phyloP scores from a whole-genome alignment of 2,329 filamentous ascomycete species.

The Fusarium paranaense region DNA sequence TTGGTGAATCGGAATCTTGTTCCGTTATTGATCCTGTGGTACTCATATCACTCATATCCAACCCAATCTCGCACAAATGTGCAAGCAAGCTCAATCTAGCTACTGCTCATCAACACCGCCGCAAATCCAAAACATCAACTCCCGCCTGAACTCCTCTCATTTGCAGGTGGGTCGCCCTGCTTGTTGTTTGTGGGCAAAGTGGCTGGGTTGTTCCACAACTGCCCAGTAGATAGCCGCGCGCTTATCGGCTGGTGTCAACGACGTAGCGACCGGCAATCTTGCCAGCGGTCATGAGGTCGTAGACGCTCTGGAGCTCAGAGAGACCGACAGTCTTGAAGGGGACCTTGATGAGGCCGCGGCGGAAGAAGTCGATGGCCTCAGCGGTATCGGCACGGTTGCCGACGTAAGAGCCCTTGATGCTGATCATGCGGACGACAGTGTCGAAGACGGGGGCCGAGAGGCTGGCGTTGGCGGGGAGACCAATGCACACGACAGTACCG shows the following conservation, averaged over 20 bases:
- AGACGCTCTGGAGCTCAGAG: slow-evolving; percentile 83
- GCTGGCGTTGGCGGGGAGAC: slow-evolving; percentile 83
- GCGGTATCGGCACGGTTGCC: slow-evolving; percentile 89
- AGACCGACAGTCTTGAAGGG: slow-evolving; percentile 89
- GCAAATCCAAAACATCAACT: slow-evolving; percentile 42
- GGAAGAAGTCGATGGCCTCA: slow-evolving; percentile 92
- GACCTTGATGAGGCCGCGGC: slow-evolving; percentile 83
- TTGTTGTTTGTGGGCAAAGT: slow-evolving; percentile 8
- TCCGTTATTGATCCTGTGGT: slow-evolving; percentile 41
- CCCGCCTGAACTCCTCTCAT: slow-evolving; percentile 44
- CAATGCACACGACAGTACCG: slow-evolving; percentile 89
- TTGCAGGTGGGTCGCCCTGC: slow-evolving; percentile 33
- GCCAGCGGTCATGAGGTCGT: slow-evolving; percentile 76
- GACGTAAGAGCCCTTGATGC: slow-evolving; percentile 92
- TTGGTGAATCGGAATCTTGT: slow-evolving; percentile 32
- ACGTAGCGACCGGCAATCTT: slow-evolving; percentile 84
- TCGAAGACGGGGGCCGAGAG: slow-evolving; percentile 89
- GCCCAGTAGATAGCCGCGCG: slow-evolving; percentile 33
- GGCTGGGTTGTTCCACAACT: slow-evolving; percentile 17
- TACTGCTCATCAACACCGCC: slow-evolving; percentile 40
- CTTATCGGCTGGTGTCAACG: slow-evolving; percentile 76
- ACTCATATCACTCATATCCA: slow-evolving; percentile 43
- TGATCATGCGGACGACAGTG: slow-evolving; percentile 89
- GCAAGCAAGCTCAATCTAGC: slow-evolving; percentile 38
- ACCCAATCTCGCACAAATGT: slow-evolving; percentile 37